phyloP scores from a whole-genome alignment of 352 stramenopile species.

The Aphanomyces cochlioides region DNA sequence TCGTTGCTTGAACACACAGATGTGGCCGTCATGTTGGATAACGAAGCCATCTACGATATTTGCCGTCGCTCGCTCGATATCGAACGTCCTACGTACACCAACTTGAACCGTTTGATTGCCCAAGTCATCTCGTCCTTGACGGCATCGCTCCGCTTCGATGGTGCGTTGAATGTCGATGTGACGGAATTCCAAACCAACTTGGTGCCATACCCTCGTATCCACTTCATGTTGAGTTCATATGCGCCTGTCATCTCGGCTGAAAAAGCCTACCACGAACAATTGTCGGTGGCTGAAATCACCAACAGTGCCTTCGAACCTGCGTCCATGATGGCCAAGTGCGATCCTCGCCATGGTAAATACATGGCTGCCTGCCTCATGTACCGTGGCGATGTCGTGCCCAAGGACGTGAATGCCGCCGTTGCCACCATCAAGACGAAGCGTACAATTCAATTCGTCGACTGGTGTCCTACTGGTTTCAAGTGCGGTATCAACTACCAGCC shows the following conservation, averaged over 20 bases:
- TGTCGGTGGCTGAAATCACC: constrained; percentile 98
- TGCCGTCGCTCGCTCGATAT: constrained; percentile 97
- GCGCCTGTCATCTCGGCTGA: constrained; percentile 97
- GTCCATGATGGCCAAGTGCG: constrained; percentile 99
- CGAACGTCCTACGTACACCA: constrained; percentile 98
- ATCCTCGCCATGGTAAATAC: constrained; percentile 99
- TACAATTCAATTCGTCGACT: constrained; percentile 99
- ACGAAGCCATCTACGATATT: constrained; percentile 98
- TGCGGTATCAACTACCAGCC: constrained; percentile 99
- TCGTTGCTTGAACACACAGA: constrained; percentile 97
- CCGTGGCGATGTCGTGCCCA: constrained; percentile 93
- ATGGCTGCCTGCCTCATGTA: constrained; percentile 99
- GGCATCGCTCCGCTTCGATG: constrained; percentile 97
- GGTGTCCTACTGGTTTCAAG: constrained; percentile 99
- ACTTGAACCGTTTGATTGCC: constrained; percentile 97
- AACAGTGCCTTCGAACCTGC: constrained; percentile 97
- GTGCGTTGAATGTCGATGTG: constrained; percentile 97
- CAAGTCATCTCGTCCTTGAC: constrained; percentile 98
- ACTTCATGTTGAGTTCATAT: constrained; percentile 99
- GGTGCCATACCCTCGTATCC: constrained; percentile 98
- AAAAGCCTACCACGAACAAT: constrained; percentile 96
- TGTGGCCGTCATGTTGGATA: constrained; percentile 97
- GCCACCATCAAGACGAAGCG: constrained; percentile 99
- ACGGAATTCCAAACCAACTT: constrained; percentile 99
- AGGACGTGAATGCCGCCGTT: constrained; percentile 95